Base-by-base conservation (phyloP, 345 rosid species). In the Gossypium arboreum region DNA sequence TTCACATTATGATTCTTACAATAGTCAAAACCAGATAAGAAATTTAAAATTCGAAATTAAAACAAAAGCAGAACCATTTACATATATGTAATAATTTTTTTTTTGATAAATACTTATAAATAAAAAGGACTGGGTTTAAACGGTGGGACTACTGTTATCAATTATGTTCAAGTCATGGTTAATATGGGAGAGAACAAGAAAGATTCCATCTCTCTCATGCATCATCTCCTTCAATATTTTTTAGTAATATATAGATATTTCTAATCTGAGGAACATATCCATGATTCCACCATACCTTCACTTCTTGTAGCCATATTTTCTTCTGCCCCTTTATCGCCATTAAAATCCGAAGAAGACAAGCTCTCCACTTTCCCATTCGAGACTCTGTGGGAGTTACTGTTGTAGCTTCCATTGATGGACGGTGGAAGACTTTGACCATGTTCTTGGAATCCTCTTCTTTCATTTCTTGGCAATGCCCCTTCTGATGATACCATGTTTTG, bases 211-310 rank as follows among this genome's bases (percentile, higher is more conserved):
- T 80, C 63, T 65, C 68, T 75, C 83, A 76, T 82, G 82, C 75
- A 79, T 75, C 47, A 44, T 58, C 60, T 75, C 47, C 66, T 59
- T 61, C 12, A 27, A 72, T 60, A 34, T 34, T 34, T 34, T 34
- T 34, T 34, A 34, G 41, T 34, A 34, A 5, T 58, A 58, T 58
- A 20, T 8, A 58, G 63, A 67, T 77, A 45, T 56, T 65, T 81
- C 85, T 78, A 93, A 79, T 90, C 94, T 52, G 97, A 92, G 25
- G 97, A 87, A 80, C 97, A 92, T 80, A 90, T 86, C 97, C 98
- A 92, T 47, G 93, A 86, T 81, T 87, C 97, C 76, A 90, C 85
- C 90, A 82, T 89, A 79, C 90, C 93, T 87, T 84, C 90, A 66
- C 80, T 74, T 80, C 87, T 85, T 22, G 85, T 4, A 34, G 71